Evolutionary conservation across 108 stramenopile species (phyloP).

Genomic region (Cyclotella kingstonii): DNA sequence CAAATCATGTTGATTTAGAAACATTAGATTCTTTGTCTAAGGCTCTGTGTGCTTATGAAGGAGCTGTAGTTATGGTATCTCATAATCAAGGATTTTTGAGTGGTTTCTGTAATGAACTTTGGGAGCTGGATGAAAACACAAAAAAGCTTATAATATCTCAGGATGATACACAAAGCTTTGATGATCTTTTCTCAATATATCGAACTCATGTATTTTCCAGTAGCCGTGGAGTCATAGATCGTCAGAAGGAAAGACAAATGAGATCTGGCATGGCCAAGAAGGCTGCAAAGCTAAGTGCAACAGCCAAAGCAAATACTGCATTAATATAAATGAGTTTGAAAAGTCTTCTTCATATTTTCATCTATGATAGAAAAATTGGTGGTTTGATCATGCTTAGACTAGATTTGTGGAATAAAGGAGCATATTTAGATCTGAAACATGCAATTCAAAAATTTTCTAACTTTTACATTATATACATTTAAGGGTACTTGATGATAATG

Average conservation of each 20-base stretch:
- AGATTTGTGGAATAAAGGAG: too few relatives aligned
- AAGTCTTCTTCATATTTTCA: too few relatives aligned
- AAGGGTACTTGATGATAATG: too few relatives aligned
- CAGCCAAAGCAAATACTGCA: slow-evolving; percentile 12
- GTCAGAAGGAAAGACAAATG: slow-evolving; percentile 23
- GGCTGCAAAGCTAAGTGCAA: slow-evolving; percentile 36
- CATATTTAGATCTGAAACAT: too few relatives aligned
- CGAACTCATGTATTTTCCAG: slow-evolving; percentile 23
- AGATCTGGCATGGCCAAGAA: slow-evolving; percentile 49
- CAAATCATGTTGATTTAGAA: slow-evolving; percentile 92
- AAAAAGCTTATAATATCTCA: slow-evolving; percentile 56
- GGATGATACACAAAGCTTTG: slow-evolving; percentile 54
- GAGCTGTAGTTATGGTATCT: slow-evolving; percentile 85
- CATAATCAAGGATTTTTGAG: slow-evolving; percentile 85
- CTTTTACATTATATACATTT: too few relatives aligned
- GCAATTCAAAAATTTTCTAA: too few relatives aligned
- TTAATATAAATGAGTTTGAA: slow-evolving; percentile 18
- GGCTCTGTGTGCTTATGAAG: slow-evolving; percentile 71
- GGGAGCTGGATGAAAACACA: slow-evolving; percentile 60
- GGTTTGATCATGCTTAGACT: too few relatives aligned
- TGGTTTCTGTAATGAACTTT: slow-evolving; percentile 69
- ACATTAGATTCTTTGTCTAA: slow-evolving; percentile 82
- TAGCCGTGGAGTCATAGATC: slow-evolving; percentile 6
- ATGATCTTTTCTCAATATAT: slow-evolving; percentile 56
- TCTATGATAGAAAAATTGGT: too few relatives aligned